These are phyloP conservation scores for Aureobasidium sp. DNA, from an alignment of 2,329 filamentous ascomycete species.

Conservation along the genomic window DNA sequence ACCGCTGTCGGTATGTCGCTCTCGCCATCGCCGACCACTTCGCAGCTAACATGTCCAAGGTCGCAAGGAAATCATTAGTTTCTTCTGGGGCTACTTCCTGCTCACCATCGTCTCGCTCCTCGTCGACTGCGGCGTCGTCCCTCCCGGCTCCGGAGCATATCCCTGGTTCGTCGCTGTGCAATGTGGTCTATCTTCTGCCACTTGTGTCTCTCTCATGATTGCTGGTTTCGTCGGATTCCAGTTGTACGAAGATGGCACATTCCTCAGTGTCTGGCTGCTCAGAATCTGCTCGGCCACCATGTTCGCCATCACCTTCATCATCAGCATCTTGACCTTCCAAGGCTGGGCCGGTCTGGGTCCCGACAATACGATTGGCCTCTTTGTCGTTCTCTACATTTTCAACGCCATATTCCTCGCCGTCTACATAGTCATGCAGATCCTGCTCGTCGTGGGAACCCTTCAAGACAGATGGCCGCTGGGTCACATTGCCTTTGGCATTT, in stretches of 20 bases:
- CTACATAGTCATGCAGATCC: conserved; percentile 79
- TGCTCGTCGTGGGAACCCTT: conserved; percentile 82
- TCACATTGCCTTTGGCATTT: conserved; percentile 80
- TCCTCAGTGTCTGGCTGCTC: conserved; percentile 87
- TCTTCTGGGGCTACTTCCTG: conserved; percentile 95
- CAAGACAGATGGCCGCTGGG: conserved; percentile 94
- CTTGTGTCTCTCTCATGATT: conserved; percentile 84
- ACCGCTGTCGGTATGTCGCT: conserved; percentile 77
- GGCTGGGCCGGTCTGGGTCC: conserved; percentile 79
- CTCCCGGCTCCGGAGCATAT: conserved; percentile 71
- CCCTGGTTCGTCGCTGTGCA: conserved; percentile 90
- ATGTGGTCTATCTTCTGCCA: conserved; percentile 73
- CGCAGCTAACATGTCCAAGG: conserved; percentile 34
- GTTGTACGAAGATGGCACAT: conserved; percentile 93
- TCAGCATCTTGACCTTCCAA: conserved; percentile 89
- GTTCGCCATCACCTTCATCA: conserved; percentile 79
- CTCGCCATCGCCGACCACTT: background rate
- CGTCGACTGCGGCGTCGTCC: conserved; percentile 87
- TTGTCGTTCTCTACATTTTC: conserved; percentile 84
- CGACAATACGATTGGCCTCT: conserved; percentile 79
- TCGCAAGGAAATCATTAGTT: conserved; percentile 68
- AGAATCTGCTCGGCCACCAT: conserved; percentile 70
- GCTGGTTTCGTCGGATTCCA: conserved; percentile 99
- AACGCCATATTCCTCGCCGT: conserved; percentile 81
- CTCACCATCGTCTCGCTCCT: conserved; percentile 83